Conservation (phyloP, 495 filamentous ascomycete species). For the Penicillium psychrofluorescens region DNA sequence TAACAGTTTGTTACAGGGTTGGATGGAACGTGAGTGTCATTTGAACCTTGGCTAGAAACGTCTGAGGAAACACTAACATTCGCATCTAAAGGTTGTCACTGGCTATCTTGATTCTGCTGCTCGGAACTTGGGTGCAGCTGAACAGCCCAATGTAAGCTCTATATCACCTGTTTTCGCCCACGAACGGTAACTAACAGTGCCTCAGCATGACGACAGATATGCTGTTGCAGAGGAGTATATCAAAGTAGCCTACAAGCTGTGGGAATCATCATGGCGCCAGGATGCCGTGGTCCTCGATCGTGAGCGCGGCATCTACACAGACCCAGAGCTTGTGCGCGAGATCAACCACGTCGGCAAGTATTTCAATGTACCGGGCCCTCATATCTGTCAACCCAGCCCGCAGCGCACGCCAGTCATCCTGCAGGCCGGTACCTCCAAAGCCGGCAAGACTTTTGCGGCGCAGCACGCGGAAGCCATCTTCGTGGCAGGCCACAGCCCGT, state of each 20-base stretch:
- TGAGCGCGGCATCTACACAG: conserved; percentile 48
- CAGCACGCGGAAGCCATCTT: conserved; percentile 52
- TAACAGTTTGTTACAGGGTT: conserved; percentile 17
- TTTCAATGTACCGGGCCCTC: conserved; percentile 57
- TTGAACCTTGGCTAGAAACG: background rate
- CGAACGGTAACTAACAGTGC: background rate
- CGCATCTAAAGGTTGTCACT: conserved; percentile 45
- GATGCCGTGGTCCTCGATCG: conserved; percentile 57
- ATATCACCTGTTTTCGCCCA: background rate
- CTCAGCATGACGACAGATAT: conserved; percentile 61
- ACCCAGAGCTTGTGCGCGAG: conserved; percentile 48
- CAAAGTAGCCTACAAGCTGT: conserved; percentile 61
- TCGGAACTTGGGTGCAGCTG: conserved; percentile 47
- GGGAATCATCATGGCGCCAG: conserved; percentile 61
- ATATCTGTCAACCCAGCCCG: conserved; percentile 56
- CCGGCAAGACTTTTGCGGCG: conserved; percentile 56
- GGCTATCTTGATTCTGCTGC: conserved; percentile 63
- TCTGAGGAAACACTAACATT: background rate
- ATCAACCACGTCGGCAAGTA: conserved; percentile 64
- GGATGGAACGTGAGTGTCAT: conserved; percentile 49
- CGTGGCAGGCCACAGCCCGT: conserved; percentile 41
- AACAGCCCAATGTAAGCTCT: conserved; percentile 38
- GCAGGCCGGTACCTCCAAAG: conserved; percentile 57
- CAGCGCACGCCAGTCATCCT: conserved; percentile 60
- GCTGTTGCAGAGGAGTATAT: conserved; percentile 62